Evolutionary conservation across 1,284 basidiomycete species (phyloP), one percentile per base, ranked within the genome.

Genomic region (Malassezia sp.): DNA sequence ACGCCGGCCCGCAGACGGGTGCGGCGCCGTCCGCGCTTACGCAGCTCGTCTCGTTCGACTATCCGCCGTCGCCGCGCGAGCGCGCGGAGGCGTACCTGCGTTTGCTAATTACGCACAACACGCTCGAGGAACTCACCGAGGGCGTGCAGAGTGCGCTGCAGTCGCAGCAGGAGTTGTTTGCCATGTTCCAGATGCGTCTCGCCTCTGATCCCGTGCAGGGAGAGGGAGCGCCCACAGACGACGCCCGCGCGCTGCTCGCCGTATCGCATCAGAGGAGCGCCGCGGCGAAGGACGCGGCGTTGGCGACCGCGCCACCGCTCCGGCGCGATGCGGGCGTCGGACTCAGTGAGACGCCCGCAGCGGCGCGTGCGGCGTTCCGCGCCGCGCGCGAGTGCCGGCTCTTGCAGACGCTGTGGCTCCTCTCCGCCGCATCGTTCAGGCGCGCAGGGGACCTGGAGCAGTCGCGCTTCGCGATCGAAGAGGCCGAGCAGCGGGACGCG

Each of bases 371-470:
- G 33, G 53, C 56, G 24, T 41, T 48, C 17, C 33, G 40, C 1
- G 28, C 20, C 30, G 34, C 23, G 7, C 10, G 27, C 14, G 56
- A 54, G 18, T 71, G 66, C 17, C 53, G 58, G 15, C 36, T 59
- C n/a, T 73, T 96, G 45, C 85, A 83, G 45, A 80, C 87, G 57
- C 73, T 96, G 17, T 99, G 91, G 91, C 73, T 96, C 5, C 84
- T 87, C 77, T 84, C 82, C 2, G 87, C 91, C 0, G 89, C 93
- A 4, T 90, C 85, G 0, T 97, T 95, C 75, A 77, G 93, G 26
- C 75, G 91, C 46, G 75, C 83, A 38, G 84, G 84, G 9, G 89
- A 90, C 73, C 79, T 85, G 45, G 85, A 90, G 50, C 86, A 96
- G 64, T 81, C 85, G 2, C 80, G 82, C 47, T 87, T 81, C 8